Evolutionary conservation across 768 basidiomycete genomes (phyloP).

Genomic region (Agaricus subrufescens): DNA sequence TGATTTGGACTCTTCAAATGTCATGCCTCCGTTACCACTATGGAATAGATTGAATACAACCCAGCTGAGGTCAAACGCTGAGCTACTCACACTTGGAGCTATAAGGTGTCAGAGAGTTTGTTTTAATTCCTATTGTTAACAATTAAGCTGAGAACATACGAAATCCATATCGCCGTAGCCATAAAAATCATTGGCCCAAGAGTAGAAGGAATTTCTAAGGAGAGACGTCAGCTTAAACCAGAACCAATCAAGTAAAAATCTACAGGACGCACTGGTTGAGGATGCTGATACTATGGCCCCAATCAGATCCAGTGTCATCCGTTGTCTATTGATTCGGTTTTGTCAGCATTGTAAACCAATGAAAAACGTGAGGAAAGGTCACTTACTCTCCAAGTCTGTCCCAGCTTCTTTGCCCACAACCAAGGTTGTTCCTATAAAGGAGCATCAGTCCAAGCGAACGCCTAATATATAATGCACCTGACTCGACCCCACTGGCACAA

Average conservation of each 20-base stretch:
- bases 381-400: conserved; percentile 63
- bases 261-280: conserved; percentile 42
- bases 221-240: neutral
- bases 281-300: conserved; percentile 47
- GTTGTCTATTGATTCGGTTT: conserved; percentile 35
- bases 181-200: conserved; percentile 61
- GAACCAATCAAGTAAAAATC: neutral
- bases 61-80: neutral
- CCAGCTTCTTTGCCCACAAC: conserved; percentile 57
- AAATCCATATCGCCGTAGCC: conserved; percentile 70
- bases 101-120: neutral
- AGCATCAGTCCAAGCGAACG: conserved; percentile 19
- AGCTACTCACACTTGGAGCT: conserved; percentile 52
- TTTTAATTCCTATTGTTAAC: neutral
- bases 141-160: conserved; percentile 22
- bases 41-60: neutral
- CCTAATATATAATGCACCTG: conserved; percentile 13
- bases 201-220: conserved; percentile 57
- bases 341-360: neutral
- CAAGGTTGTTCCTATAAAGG: conserved; percentile 50
- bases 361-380: neutral
- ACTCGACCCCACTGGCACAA: conserved; percentile 69
- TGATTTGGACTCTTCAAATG: conserved; percentile 59
- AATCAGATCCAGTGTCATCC: conserved; percentile 43
- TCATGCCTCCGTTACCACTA: conserved; percentile 61